Evolutionary conservation across 2,329 filamentous ascomycete species (phyloP).

Genomic region (Nannizzia gypsea): DNA sequence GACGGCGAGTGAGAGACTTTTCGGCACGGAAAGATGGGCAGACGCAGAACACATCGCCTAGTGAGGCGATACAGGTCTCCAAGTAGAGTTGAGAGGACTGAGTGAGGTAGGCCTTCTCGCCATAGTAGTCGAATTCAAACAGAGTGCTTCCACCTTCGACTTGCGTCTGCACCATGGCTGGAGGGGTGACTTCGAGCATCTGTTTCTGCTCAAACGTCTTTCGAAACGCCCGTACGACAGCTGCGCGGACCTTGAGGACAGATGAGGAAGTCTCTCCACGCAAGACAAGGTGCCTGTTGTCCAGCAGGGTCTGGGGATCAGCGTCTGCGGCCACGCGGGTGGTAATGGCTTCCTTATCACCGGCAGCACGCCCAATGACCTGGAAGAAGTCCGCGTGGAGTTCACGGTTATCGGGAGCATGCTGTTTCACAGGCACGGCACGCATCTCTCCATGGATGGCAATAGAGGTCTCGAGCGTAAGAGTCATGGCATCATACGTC

Average conservation of each 20-base stretch:
- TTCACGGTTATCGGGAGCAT: slow-evolving; percentile 74
- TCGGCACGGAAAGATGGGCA: slow-evolving; percentile 98
- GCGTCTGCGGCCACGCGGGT: slow-evolving; percentile 61
- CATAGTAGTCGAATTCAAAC: slow-evolving; percentile 82
- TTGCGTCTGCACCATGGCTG: slow-evolving; percentile 87
- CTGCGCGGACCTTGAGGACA: slow-evolving; percentile 75
- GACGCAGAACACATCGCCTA: slow-evolving; percentile 95
- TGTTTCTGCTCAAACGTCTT: slow-evolving; percentile 64
- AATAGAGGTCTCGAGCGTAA: slow-evolving; percentile 80
- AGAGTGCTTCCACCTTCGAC: slow-evolving; percentile 87
- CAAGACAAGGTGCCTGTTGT: slow-evolving; percentile 73
- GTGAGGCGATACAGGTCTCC: slow-evolving; percentile 78
- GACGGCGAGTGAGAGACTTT: slow-evolving; percentile 85
- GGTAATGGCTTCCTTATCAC: slow-evolving; percentile 83
- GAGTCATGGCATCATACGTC: slow-evolving; percentile 80
- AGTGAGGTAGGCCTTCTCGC: slow-evolving; percentile 81
- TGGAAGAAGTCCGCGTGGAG: slow-evolving; percentile 83
- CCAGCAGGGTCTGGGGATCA: slow-evolving; percentile 61
- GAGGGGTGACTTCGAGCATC: slow-evolving; percentile 74
- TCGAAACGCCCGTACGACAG: slow-evolving; percentile 69
- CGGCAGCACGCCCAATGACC: slow-evolving; percentile 65
- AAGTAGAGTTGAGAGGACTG: slow-evolving; percentile 97
- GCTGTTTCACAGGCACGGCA: slow-evolving; percentile 63
- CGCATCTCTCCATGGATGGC: slow-evolving; percentile 73
- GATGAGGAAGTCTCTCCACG: slow-evolving; percentile 74